These are phyloP conservation scores for Venturiaceae sp. DNA, from an alignment of 2,329 filamentous ascomycete genomes.

Conservation along the genomic window DNA sequence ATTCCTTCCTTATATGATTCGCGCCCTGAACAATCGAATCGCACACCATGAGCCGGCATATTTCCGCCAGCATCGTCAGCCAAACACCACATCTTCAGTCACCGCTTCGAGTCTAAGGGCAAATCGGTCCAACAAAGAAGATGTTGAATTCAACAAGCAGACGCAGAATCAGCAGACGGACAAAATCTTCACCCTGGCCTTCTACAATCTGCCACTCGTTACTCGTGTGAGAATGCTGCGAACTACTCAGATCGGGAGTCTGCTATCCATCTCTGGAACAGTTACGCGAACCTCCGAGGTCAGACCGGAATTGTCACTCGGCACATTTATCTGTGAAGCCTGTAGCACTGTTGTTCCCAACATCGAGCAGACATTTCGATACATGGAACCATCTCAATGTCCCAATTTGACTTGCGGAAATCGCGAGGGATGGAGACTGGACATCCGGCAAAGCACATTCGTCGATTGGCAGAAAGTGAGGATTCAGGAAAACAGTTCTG, in stretches of 20 bases:
- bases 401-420: constrained; percentile 84
- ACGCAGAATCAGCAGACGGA: constrained; percentile 92
- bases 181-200: constrained; percentile 86
- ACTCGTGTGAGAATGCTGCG: constrained; percentile 78
- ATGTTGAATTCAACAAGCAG: constrained; percentile 46
- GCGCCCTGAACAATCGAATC: constrained; percentile 84
- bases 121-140: constrained; percentile 46
- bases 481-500: constrained; percentile 95
- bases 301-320: constrained; percentile 81
- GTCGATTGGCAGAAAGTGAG: constrained; percentile 99
- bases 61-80: constrained; percentile 84
- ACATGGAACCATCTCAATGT: constrained; percentile 93
- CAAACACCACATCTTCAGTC: constrained; percentile 61
- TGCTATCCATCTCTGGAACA: constrained; percentile 92
- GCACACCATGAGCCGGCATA: constrained; percentile 91
- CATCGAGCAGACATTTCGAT: constrained; percentile 94
- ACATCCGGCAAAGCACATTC: constrained; percentile 94
- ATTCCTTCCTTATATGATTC: constrained; percentile 83
- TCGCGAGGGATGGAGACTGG: constrained; percentile 86
- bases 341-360: constrained; percentile 81
- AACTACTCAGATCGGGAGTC: constrained; percentile 81
- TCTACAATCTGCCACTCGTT: constrained; percentile 85
- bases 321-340: constrained; percentile 83
- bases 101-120: constrained; percentile 53
- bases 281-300: constrained; percentile 97